phyloP scores from a whole-genome alignment of 176 grass and related monocot species.

The Thalia dealbata region DNA sequence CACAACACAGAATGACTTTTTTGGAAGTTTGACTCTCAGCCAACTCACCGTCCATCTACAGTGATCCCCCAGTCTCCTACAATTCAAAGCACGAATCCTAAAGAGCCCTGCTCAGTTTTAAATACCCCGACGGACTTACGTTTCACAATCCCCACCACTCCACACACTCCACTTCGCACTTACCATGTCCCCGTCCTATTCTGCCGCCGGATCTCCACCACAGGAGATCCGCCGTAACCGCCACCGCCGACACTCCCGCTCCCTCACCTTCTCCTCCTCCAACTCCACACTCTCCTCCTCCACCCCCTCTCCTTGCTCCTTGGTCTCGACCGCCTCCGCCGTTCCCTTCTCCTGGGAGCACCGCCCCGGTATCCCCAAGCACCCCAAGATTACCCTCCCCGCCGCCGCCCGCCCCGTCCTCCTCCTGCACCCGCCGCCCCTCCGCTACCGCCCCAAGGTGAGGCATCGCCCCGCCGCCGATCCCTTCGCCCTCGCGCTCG shows the following conservation, averaged over 20 bases:
- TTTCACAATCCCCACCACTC: background rate
- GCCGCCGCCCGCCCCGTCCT: background rate
- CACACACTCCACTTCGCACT: background rate
- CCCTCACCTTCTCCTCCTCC: conserved; percentile 12
- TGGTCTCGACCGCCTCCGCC: conserved; percentile 18
- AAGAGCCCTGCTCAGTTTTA: background rate
- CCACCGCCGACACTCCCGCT: conserved; percentile 3
- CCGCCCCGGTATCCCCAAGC: conserved; percentile 77
- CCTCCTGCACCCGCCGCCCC: conserved; percentile 21
- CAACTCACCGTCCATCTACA: too few relatives aligned
- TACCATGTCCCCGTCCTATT: background rate
- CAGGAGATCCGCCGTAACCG: conserved; percentile 2
- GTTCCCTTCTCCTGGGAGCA: conserved; percentile 96
- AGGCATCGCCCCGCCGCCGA: background rate
- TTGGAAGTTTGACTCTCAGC: too few relatives aligned
- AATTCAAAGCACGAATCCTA: background rate
- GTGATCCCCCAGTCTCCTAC: too few relatives aligned
- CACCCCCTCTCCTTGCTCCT: conserved; percentile 18
- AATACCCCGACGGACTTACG: background rate
- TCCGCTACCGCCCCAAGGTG: conserved; percentile 18
- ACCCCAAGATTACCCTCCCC: background rate
- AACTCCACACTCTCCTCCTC: conserved; percentile 1
- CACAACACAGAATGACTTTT: too few relatives aligned
- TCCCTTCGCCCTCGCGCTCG: conserved; percentile 12
- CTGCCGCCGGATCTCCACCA: background rate